Percentiles rank a stretch among this genome's conserved stretches.
These are phyloP conservation scores for Aspergillus persii DNA, from an alignment of 2,329 filamentous ascomycete genomes.

Conservation along the genomic window DNA sequence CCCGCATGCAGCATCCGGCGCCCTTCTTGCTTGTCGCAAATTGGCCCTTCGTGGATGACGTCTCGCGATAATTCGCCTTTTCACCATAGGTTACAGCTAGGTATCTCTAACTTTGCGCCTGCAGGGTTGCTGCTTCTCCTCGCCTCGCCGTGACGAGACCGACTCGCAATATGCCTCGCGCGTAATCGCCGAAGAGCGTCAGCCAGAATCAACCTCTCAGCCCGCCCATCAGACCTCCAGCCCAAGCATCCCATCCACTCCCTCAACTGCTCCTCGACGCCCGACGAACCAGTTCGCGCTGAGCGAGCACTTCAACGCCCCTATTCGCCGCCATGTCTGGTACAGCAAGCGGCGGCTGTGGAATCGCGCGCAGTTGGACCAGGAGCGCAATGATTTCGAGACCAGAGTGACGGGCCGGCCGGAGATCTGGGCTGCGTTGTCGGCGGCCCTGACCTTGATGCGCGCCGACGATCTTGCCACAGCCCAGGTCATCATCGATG, in stretches of 20 bases:
- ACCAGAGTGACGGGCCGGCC: constrained; percentile 74
- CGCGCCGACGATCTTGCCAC: constrained; percentile 62
- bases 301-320: constrained; percentile 66
- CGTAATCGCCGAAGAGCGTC: constrained; percentile 23
- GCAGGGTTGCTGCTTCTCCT: constrained; percentile 43
- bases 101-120: background rate
- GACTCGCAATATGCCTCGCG: constrained; percentile 24
- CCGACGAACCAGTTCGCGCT: constrained; percentile 26
- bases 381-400: constrained; percentile 78
- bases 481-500: constrained; percentile 77
- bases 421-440: constrained; percentile 79
- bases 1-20: background rate
- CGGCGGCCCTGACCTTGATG: constrained; percentile 65
- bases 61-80: background rate
- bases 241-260: constrained; percentile 13
- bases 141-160: constrained; percentile 32
- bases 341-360: constrained; percentile 61
- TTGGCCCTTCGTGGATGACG: background rate
- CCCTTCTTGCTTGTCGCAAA: background rate
- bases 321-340: constrained; percentile 66
- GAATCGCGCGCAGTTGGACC: constrained; percentile 67
- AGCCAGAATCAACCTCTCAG: constrained; percentile 17
- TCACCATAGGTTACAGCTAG: background rate
- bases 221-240: constrained; percentile 11
- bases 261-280: background rate